phyloP scores from a whole-genome alignment of 257 asterid species.

The Linderniella brevidens region DNA sequence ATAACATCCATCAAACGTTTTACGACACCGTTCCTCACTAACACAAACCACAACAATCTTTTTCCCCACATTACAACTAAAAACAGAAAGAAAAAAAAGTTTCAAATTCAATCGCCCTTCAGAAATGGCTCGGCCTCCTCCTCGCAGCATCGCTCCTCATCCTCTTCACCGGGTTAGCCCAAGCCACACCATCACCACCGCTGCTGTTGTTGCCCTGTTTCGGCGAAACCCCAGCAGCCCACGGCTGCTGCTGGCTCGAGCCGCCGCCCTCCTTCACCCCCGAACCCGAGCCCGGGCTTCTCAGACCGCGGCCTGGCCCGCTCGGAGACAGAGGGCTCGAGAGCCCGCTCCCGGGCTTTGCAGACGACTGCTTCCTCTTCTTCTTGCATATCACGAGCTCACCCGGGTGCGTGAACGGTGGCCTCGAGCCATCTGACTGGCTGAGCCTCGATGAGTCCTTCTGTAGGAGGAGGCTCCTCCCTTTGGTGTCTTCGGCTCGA shows the following conservation, averaged over 20 bases:
- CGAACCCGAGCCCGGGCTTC: slow-evolving; percentile 40
- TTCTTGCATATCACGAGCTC: slow-evolving; percentile 89
- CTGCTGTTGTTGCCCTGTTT: slow-evolving; percentile 40
- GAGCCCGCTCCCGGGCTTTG: slow-evolving; percentile 32
- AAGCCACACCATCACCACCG: slow-evolving; percentile 44
- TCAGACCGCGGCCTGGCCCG: slow-evolving; percentile 34
- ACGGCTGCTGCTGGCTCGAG: slow-evolving; percentile 35
- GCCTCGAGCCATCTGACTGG: slow-evolving; percentile 27
- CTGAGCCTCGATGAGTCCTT: slow-evolving; percentile 34
- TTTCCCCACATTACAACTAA: background rate
- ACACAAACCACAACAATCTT: background rate
- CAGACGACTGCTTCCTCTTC: slow-evolving; percentile 65
- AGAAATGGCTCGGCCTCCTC: slow-evolving; percentile 73
- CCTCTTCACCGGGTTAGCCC: slow-evolving; percentile 97
- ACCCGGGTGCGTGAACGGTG: slow-evolving; percentile 73
- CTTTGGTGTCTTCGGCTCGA: slow-evolving; percentile 45
- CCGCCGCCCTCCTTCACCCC: slow-evolving; percentile 27
- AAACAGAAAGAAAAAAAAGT: no score
- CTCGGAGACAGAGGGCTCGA: slow-evolving; percentile 67
- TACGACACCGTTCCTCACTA: background rate
- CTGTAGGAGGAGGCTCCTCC: slow-evolving; percentile 23
- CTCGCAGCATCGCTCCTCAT: slow-evolving; percentile 75
- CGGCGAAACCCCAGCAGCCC: slow-evolving; percentile 41
- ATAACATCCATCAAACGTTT: no score
- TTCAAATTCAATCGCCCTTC: no score